Percentiles rank a stretch among this genome's conserved stretches.
Evolutionary conservation across 2,329 filamentous ascomycete species (phyloP).

Genomic region (Epichloe elymi): DNA sequence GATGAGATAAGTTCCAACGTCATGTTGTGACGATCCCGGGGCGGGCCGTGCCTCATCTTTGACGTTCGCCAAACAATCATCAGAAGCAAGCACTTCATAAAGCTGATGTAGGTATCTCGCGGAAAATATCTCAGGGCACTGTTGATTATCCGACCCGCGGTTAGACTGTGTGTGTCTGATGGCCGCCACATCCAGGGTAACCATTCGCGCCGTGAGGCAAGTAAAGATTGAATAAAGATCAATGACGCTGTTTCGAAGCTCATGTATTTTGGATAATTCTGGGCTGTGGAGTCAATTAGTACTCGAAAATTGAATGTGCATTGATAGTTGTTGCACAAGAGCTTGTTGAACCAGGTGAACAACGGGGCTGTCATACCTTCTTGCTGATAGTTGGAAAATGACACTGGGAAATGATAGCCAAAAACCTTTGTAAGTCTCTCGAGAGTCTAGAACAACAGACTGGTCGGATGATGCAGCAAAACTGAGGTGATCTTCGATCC

Average conservation of each 20-base stretch:
- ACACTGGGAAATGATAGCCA: constrained; percentile 41
- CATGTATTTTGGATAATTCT: constrained; percentile 9
- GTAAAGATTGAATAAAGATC: constrained; percentile 29
- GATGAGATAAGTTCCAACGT: constrained; percentile 23
- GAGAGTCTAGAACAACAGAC: constrained; percentile 27
- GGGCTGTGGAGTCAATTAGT: constrained; percentile 1
- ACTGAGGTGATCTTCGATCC: constrained; percentile 36
- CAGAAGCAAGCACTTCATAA: constrained; percentile 13
- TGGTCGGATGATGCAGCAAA: constrained; percentile 24
- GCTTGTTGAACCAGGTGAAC: background rate
- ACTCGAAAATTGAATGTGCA: background rate
- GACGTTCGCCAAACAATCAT: constrained; percentile 6
- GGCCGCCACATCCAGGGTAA: constrained; percentile 30
- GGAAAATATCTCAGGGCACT: constrained; percentile 15
- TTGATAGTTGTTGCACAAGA: background rate
- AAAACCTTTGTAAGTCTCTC: constrained; percentile 31
- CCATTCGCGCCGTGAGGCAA: constrained; percentile 37
- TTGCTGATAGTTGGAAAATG: constrained; percentile 20
- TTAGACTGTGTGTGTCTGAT: constrained; percentile 9
- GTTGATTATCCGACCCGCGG: constrained; percentile 4
- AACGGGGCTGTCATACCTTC: constrained; percentile 25
- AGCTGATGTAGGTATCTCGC: constrained; percentile 33
- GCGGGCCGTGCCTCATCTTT: constrained; percentile 7
- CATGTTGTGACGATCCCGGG: constrained; percentile 7
- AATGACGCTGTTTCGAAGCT: constrained; percentile 18